Base-by-base conservation (phyloP, 352 stramenopile species). In the Globisporangium acanthophoron region DNA sequence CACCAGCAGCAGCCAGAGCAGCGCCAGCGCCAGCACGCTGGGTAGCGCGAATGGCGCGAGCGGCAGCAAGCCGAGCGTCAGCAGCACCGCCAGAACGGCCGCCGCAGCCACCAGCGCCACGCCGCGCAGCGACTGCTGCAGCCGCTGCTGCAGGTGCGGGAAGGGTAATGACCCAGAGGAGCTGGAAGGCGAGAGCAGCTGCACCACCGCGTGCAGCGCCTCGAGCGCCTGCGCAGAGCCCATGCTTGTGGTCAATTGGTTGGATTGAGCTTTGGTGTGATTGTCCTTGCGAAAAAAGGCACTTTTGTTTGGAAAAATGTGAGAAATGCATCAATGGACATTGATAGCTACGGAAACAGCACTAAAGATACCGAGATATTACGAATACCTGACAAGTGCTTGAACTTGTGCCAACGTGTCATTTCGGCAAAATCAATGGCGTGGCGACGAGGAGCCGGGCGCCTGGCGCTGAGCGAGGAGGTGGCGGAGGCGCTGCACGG, bases 401-500 rank as follows among this genome's bases (percentile, higher is more conserved):
- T 37, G 33, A 6, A 11, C 33, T 6, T 11, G 33, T 12, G 33
- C 0, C 24, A 27, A 27, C 24, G 24, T 35, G 35, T 15, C 35
- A 27, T 29, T 24, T 29, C 27, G 6, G 24, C 33, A 13, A 16
- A 0, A 33, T 5, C 44, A 48, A 61, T 49, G 31, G 78, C 78
- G 67, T 84, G 71, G 74, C 69, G 71, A 49, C 74, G 71, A 8
- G 76, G 69, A 31, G 62, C 65, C 16, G 67, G 64, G 58, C 73
- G 71, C 15, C 40, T 85, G 63, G 69, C 66, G 56, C 69, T 85
- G 40, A 70, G 71, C 40, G 73, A 82, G 52, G 75, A 85, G 55
- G 75, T 85, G 44, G 64, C 65, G 1, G 75, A 85, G 62, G 75
- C 75, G 46, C 59, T 85, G 39, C 73, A 80, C 33, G 75, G 75